Evolutionary conservation across 2,329 filamentous ascomycete genomes (phyloP).

Genomic region (Triangularia setosa): DNA sequence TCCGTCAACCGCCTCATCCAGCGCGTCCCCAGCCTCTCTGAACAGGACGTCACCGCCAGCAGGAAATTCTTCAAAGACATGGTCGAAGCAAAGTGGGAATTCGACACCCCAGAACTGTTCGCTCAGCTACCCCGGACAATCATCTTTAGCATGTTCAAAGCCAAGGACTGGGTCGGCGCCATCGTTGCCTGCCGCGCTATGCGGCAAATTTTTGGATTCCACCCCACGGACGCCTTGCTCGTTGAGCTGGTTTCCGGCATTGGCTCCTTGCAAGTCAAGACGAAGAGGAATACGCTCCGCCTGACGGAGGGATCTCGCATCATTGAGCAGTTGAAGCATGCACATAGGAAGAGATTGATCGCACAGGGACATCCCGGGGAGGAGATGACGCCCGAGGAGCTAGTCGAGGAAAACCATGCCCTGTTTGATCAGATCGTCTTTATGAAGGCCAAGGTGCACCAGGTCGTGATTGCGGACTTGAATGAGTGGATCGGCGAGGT

Average conservation of each 20-base stretch:
- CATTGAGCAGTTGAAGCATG: conserved; percentile 26
- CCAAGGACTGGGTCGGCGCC: conserved; percentile 45
- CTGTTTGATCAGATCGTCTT: conserved; percentile 27
- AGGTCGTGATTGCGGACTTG: conserved; percentile 17
- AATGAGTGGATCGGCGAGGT: conserved; percentile 22
- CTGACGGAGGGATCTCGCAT: conserved; percentile 28
- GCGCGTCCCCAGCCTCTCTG: conserved; percentile 16
- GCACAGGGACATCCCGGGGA: conserved; percentile 13
- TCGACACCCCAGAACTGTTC: conserved; percentile 27
- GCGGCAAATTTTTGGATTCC: conserved; percentile 29
- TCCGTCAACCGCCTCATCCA: conserved; percentile 44
- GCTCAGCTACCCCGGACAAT: conserved; percentile 31
- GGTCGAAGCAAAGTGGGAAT: conserved; percentile 27
- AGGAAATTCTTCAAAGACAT: conserved; percentile 32
- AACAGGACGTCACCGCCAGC: conserved; percentile 18
- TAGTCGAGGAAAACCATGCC: conserved; percentile 25
- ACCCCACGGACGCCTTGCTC: conserved; percentile 30
- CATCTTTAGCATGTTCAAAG: conserved; percentile 39
- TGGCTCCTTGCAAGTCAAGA: conserved; percentile 22
- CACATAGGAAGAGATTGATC: conserved; percentile 17
- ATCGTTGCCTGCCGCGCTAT: conserved; percentile 39
- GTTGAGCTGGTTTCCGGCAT: conserved; percentile 33
- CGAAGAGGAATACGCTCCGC: conserved; percentile 26
- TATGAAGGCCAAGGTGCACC: conserved; percentile 22
- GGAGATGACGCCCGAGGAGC: conserved; percentile 24